These are phyloP conservation scores for Quercus dentata DNA, from an alignment of 306 rosid species.

Conservation along the genomic window DNA sequence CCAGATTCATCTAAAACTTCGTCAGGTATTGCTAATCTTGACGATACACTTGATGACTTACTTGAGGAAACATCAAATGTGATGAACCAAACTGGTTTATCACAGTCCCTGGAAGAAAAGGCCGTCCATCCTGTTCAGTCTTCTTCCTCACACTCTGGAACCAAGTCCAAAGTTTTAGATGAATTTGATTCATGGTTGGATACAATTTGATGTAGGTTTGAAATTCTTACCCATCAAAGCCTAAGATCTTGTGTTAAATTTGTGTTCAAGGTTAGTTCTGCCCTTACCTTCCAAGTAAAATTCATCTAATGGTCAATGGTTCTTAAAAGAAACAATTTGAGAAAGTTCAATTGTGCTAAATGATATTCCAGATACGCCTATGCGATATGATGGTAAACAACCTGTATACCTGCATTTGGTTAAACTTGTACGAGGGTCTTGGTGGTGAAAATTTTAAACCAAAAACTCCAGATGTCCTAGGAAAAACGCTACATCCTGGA, in stretches of 20 bases:
- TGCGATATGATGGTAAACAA: not conserved
- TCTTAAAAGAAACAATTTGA: not conserved
- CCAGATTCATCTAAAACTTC: constrained; percentile 25
- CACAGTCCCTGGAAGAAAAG: constrained; percentile 29
- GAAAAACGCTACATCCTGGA: not conserved
- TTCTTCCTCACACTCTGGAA: constrained; percentile 36
- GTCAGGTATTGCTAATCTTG: constrained; percentile 37
- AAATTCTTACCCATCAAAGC: constrained; percentile 6
- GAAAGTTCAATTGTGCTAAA: not conserved
- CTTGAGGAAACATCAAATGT: constrained; percentile 55
- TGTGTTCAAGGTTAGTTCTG: not conserved
- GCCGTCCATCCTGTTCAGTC: constrained; percentile 22
- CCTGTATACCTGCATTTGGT: not conserved
- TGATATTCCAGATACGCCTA: not conserved
- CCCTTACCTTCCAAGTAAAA: not conserved
- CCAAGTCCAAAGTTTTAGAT: constrained; percentile 38
- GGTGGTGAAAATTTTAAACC: not conserved
- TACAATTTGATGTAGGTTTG: constrained; percentile 41
- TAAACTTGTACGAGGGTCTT: not conserved
- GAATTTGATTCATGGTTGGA: constrained; percentile 82
- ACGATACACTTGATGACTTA: constrained; percentile 70
- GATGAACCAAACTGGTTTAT: constrained; percentile 20
- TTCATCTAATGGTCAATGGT: not conserved
- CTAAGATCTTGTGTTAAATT: constrained; percentile 12
- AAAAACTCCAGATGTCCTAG: not conserved